These are phyloP conservation scores for Yarrowia deformans DNA, from an alignment of 805 yeast species.

Conservation along the genomic window DNA sequence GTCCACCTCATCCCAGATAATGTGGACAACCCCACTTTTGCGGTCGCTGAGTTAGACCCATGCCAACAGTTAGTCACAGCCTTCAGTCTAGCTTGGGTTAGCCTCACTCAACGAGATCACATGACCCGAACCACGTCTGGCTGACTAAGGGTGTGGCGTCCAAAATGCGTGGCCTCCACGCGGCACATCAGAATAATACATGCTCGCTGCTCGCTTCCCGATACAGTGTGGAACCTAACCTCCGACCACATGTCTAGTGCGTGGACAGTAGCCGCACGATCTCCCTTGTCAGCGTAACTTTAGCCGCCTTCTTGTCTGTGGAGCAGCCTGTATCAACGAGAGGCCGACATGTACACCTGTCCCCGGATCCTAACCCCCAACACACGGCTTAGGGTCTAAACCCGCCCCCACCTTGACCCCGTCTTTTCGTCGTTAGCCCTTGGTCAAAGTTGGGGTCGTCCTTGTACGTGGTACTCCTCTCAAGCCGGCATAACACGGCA, in stretches of 20 bases:
- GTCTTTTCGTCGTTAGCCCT: slow-evolving; percentile 1
- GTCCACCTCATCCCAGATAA: no score
- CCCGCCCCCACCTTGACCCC: background rate
- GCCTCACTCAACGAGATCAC: slow-evolving; percentile 16
- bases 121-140: background rate
- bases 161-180: background rate
- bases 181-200: background rate
- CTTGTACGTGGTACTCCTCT: no score
- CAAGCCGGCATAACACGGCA: slow-evolving; percentile 11
- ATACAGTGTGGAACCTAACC: slow-evolving; percentile 24
- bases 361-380: background rate
- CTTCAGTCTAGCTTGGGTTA: background rate
- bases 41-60: background rate
- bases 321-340: no score
- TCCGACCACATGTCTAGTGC: background rate
- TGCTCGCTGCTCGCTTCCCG: slow-evolving; percentile 30
- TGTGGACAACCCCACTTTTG: background rate
- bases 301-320: slow-evolving; percentile 23
- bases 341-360: background rate
- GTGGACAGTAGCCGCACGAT: slow-evolving; percentile 23
- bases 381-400: background rate
- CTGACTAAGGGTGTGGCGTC: slow-evolving; percentile 21
- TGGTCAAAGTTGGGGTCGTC: background rate
- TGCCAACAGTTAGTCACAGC: background rate
- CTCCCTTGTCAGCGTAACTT: slow-evolving; percentile 36